phyloP scores from a whole-genome alignment of 2,329 filamentous ascomycete species.

The Myriosclerotinia curreyana region DNA sequence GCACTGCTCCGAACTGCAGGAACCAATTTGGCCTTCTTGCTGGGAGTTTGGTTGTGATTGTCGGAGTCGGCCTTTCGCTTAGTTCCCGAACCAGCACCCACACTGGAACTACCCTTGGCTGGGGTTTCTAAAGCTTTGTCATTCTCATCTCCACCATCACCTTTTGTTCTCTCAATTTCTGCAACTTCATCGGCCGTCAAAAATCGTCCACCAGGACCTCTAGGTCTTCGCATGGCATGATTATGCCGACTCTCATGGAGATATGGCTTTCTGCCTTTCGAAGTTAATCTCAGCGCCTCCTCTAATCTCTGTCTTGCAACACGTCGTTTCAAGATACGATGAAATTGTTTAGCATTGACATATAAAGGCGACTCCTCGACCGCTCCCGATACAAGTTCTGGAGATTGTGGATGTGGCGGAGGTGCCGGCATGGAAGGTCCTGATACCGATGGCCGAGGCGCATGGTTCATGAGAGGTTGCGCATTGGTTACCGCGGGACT shows the following conservation, averaged over 20 bases:
- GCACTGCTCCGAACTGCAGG: constrained; percentile 33
- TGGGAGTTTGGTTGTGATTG: constrained; percentile 45
- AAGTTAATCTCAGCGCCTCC: constrained; percentile 85
- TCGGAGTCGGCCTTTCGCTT: constrained; percentile 61
- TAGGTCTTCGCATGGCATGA: constrained; percentile 92
- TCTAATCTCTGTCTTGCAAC: constrained; percentile 92
- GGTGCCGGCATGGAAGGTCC: constrained; percentile 60
- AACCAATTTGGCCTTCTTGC: constrained; percentile 52
- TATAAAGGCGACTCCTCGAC: constrained; percentile 93
- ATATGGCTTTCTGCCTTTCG: constrained; percentile 94
- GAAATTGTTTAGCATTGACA: constrained; percentile 98
- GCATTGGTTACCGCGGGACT: constrained; percentile 72
- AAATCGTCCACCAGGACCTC: constrained; percentile 92
- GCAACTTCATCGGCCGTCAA: constrained; percentile 94
- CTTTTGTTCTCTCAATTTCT: constrained; percentile 69
- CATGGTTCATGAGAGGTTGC: constrained; percentile 73
- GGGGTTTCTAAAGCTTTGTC: constrained; percentile 40
- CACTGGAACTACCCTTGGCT: constrained; percentile 37
- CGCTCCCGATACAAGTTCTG: constrained; percentile 69
- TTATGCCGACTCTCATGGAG: constrained; percentile 97
- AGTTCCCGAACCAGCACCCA: constrained; percentile 43
- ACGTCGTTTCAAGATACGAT: constrained; percentile 90
- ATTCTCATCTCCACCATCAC: constrained; percentile 42
- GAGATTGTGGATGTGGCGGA: constrained; percentile 68
- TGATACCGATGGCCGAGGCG: constrained; percentile 52